Evolutionary conservation across 148 eudicot genomes (phyloP).

Genomic region (Fallopia convolvulus): DNA sequence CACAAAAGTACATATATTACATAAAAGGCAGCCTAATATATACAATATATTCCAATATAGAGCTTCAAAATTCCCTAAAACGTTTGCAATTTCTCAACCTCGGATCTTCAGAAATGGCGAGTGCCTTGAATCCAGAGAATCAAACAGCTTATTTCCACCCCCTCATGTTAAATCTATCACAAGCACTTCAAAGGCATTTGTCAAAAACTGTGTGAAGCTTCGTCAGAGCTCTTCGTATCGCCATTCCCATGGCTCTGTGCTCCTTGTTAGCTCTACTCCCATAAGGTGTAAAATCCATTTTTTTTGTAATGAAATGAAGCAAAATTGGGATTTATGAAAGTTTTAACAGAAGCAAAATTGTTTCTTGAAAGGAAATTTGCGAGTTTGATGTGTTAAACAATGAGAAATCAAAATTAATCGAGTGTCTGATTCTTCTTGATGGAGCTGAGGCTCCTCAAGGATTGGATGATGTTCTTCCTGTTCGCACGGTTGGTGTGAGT

Average conservation of each 20-base stretch:
- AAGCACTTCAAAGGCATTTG: constrained; percentile 80
- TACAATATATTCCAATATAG: too few relatives aligned
- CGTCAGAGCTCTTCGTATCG: constrained; percentile 87
- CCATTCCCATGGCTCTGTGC: constrained; percentile 51
- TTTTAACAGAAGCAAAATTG: neutral
- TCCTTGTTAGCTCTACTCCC: constrained; percentile 65
- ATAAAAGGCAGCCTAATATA: too few relatives aligned
- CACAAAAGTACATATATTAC: too few relatives aligned
- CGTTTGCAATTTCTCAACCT: constrained; percentile 6
- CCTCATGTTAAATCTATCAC: constrained; percentile 40
- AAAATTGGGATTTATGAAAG: neutral
- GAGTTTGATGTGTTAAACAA: constrained; percentile 33
- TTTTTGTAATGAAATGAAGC: neutral
- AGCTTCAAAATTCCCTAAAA: constrained; percentile 11
- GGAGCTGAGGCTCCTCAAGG: constrained; percentile 48
- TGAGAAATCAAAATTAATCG: constrained; percentile 24
- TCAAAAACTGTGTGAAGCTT: constrained; percentile 86
- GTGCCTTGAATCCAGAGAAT: neutral
- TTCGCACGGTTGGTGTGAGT: constrained; percentile 47
- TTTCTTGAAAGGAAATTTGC: constrained; percentile 52
- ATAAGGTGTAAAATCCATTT: too few relatives aligned
- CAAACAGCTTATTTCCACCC: constrained; percentile 15
- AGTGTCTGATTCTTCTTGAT: constrained; percentile 68
- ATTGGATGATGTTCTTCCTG: constrained; percentile 28
- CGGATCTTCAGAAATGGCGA: neutral